Conservation (phyloP, 495 filamentous ascomycete genomes). For the Oleoguttula mirabilis region DNA sequence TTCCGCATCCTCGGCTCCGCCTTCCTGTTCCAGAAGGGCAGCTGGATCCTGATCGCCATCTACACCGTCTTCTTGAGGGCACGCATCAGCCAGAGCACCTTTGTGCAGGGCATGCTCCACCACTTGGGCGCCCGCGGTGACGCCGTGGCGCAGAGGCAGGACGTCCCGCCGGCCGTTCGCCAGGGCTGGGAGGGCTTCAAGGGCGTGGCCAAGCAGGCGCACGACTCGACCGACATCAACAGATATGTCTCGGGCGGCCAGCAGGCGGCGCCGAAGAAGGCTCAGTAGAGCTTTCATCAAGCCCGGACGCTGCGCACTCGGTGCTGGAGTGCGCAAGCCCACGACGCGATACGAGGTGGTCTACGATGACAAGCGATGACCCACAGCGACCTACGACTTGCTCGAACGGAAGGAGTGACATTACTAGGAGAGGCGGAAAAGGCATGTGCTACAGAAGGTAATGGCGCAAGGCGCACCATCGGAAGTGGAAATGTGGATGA, state of each 20-base stretch:
- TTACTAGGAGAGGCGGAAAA: neutral
- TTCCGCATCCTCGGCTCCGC: conserved; percentile 66
- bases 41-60: conserved; percentile 71
- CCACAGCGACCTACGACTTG: too few species aligned
- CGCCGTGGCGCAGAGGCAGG: conserved; percentile 69
- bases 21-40: conserved; percentile 74
- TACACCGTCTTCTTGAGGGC: conserved; percentile 91
- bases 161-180: conserved; percentile 70
- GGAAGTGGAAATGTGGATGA: too few species aligned
- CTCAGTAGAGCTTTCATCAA: conserved; percentile 29
- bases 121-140: conserved; percentile 65
- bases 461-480: neutral
- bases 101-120: conserved; percentile 71
- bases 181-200: conserved; percentile 77
- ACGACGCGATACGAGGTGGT: neutral
- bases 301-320: too few species aligned
- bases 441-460: neutral
- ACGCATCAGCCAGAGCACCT: conserved; percentile 77
- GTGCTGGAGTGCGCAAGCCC: neutral
- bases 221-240: conserved; percentile 65
- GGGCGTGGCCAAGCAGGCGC: conserved; percentile 54
- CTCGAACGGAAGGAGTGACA: too few species aligned
- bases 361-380: neutral
- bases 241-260: conserved; percentile 50
- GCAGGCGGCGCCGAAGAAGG: conserved; percentile 44